Base-by-base conservation (phyloP, 495 filamentous ascomycete genomes). In the Aspergillus kassunensis region DNA sequence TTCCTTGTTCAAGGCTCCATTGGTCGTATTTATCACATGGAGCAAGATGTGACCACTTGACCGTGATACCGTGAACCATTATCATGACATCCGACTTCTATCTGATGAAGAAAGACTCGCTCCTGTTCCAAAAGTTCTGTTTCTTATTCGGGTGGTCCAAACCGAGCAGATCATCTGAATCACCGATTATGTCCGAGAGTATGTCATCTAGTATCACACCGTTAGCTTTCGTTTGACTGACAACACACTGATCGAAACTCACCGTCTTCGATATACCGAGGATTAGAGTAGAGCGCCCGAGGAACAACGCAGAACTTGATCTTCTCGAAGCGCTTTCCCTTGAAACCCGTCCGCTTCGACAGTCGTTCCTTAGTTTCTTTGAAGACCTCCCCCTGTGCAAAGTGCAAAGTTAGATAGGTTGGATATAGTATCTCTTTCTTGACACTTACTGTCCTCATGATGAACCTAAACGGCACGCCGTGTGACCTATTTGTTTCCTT, bases 291-390 rank as follows among this genome's bases (percentile, higher is more conserved):
- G 21, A 77, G 68, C 21, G 76, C 67, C 47, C 87, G 80, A 53
- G 82, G 80, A 6, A 97, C 78, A 37, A 96, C 70, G 5, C 90
- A 89, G 74, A 99, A 97, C 69, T 91, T 96, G 66, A 97, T 91
- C 77, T 97, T 99, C 69, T 99, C 93, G 56, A 97, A 93, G 49
- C 89, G 89, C 75, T 97, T 97, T 56, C 93, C 93, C 72, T 96
- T 97, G 66, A 99, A 83, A 11, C 91, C 91, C 2, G 88, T 95
- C 42, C 93, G 81, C 63, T 88, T 89, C 58, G 90, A 89, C 3
- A 99, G 76, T 19, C 93, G 83, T 60, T 91, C 85, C 72, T 91
- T 95, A 44, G 93, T 97, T 25, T 97, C 87, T 33, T 84, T 81
- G 72, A 97, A 99, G 30, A 76, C 69, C 63, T 98, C 93, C 29